These are phyloP conservation scores for Thymus mandschuricus DNA, from an alignment of 257 asterid species.

Conservation along the genomic window DNA sequence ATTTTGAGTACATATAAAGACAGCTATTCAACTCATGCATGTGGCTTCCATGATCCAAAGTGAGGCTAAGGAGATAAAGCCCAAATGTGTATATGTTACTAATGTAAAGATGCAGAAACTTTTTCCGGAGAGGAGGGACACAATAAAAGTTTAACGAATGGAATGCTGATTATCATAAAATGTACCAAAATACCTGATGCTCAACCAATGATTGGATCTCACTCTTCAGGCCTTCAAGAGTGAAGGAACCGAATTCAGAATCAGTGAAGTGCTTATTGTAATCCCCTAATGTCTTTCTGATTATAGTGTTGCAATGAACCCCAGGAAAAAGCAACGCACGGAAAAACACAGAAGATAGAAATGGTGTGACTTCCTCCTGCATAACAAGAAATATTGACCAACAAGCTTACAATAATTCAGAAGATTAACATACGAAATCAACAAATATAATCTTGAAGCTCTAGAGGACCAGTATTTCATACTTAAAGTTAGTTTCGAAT, in stretches of 20 bases:
- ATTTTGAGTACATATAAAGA: constrained; percentile 7
- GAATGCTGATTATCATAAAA: constrained; percentile 21
- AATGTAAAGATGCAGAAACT: constrained; percentile 29
- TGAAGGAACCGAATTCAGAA: constrained; percentile 74
- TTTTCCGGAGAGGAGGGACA: constrained; percentile 6
- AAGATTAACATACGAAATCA: constrained; percentile 17
- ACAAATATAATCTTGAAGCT: constrained; percentile 12
- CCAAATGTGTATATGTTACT: not conserved
- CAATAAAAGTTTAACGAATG: constrained; percentile 13
- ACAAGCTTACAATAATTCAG: constrained; percentile 12
- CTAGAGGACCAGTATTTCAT: constrained; percentile 1
- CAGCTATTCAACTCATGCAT: constrained; percentile 22
- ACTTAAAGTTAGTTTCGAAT: not conserved
- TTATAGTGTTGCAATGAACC: constrained; percentile 63
- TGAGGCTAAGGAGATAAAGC: not conserved
- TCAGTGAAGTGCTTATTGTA: constrained; percentile 74
- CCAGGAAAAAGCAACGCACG: constrained; percentile 91
- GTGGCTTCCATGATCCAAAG: constrained; percentile 12
- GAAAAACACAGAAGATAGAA: constrained; percentile 78
- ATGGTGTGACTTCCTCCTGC: constrained; percentile 88
- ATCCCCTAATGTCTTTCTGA: constrained; percentile 76
- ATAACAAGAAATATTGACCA: constrained; percentile 27
- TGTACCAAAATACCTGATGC: constrained; percentile 61
- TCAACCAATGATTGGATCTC: constrained; percentile 78
- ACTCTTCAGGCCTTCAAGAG: constrained; percentile 80